phyloP scores from a whole-genome alignment of 768 basidiomycete genomes.

The Solioccasus polychromus region DNA sequence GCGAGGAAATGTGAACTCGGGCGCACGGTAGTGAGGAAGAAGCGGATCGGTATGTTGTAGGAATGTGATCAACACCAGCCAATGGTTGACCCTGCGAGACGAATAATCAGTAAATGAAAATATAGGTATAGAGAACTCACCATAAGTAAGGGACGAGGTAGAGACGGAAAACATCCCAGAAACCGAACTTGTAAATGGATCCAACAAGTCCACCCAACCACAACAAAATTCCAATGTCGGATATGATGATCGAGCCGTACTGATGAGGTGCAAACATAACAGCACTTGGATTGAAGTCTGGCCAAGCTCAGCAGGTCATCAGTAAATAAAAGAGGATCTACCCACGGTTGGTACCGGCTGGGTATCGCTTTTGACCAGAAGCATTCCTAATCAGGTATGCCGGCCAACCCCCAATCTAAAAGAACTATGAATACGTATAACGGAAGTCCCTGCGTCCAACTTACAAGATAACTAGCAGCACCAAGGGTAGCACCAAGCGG shows the following conservation, averaged over 20 bases:
- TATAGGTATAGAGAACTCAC: slow-evolving; percentile 27
- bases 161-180: slow-evolving; percentile 67
- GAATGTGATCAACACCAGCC: slow-evolving; percentile 96
- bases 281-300: slow-evolving; percentile 76
- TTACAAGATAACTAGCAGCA: slow-evolving; percentile 58
- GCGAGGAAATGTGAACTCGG: slow-evolving; percentile 89
- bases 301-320: background rate
- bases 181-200: slow-evolving; percentile 60
- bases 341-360: slow-evolving; percentile 75
- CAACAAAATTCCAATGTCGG: slow-evolving; percentile 77
- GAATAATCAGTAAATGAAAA: background rate
- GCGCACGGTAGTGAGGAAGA: slow-evolving; percentile 88
- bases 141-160: slow-evolving; percentile 91
- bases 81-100: slow-evolving; percentile 77
- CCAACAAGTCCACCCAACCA: slow-evolving; percentile 61
- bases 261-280: slow-evolving; percentile 87
- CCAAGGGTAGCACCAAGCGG: slow-evolving; percentile 66
- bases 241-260: slow-evolving; percentile 68
- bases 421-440: background rate
- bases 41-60: slow-evolving; percentile 96
- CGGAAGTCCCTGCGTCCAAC: slow-evolving; percentile 9
- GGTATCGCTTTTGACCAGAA: slow-evolving; percentile 83
- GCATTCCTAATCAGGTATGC: slow-evolving; percentile 80
- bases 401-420: slow-evolving; percentile 80
- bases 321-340: slow-evolving; percentile 6